Evolutionary conservation across 1,284 basidiomycete species (phyloP).

Genomic region (Rhodofomes roseus): DNA sequence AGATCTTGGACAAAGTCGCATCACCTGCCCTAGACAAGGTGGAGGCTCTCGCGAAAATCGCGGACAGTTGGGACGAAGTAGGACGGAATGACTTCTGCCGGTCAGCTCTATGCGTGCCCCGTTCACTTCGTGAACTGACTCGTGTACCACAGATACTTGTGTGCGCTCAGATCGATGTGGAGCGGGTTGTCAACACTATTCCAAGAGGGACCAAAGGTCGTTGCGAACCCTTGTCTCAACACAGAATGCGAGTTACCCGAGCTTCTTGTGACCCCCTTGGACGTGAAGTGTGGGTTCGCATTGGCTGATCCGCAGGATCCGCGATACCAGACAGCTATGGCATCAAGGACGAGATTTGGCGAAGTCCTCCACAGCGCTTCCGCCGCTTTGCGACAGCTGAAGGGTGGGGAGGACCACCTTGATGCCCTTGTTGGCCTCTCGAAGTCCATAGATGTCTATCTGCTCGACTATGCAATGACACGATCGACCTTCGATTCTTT

Average conservation of each 20-base stretch:
- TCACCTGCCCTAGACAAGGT: slow-evolving; percentile 68
- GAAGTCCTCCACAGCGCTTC: slow-evolving; percentile 71
- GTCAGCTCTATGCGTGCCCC: slow-evolving; percentile 34
- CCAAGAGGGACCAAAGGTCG: slow-evolving; percentile 56
- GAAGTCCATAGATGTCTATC: slow-evolving; percentile 70
- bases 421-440: slow-evolving; percentile 78
- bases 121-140: neutral
- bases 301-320: slow-evolving; percentile 75
- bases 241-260: slow-evolving; percentile 60
- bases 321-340: slow-evolving; percentile 64
- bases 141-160: slow-evolving; percentile 46
- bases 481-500: slow-evolving; percentile 54
- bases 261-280: slow-evolving; percentile 58
- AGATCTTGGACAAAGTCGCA: slow-evolving; percentile 72
- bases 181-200: slow-evolving; percentile 67
- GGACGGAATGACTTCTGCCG: slow-evolving; percentile 95
- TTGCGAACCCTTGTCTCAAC: slow-evolving; percentile 54
- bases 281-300: slow-evolving; percentile 71
- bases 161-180: slow-evolving; percentile 66
- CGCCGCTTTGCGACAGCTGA: slow-evolving; percentile 52
- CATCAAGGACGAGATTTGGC: slow-evolving; percentile 68
- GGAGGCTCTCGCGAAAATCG: slow-evolving; percentile 57
- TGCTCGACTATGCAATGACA: slow-evolving; percentile 72
- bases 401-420: slow-evolving; percentile 83
- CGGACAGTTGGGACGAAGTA: slow-evolving; percentile 62